phyloP scores from a whole-genome alignment of 441 rosid genomes.

The Bocquillonia castaneifolia region DNA sequence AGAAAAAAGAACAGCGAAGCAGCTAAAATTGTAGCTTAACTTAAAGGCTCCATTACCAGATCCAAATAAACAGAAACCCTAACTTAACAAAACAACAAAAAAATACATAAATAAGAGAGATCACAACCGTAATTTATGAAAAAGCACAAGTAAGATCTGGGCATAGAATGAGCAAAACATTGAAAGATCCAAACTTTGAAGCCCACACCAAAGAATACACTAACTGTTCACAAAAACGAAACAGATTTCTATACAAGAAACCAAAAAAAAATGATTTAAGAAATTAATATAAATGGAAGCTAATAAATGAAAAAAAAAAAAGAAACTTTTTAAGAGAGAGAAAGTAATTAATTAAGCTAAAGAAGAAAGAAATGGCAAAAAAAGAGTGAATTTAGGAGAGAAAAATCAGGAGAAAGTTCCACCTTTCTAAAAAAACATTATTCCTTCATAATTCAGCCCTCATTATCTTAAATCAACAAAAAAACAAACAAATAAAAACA shows the following conservation, averaged over 20 bases:
- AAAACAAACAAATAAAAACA: not conserved
- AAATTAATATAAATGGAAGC: not conserved
- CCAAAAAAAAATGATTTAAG: not conserved
- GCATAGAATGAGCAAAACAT: conserved; percentile 46
- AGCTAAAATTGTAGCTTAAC: not conserved
- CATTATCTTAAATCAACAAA: not conserved
- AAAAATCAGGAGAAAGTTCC: conserved; percentile 32
- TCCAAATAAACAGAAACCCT: conserved; percentile 23
- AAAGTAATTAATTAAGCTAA: conserved; percentile 13
- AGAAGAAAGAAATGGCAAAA: conserved; percentile 34
- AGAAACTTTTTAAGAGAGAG: not conserved
- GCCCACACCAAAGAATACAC: conserved; percentile 12
- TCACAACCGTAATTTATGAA: conserved; percentile 44
- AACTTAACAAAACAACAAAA: not conserved
- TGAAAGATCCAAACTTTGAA: conserved; percentile 25
- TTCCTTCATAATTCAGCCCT: not conserved
- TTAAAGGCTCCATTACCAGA: conserved; percentile 5
- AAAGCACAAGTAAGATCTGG: conserved; percentile 35
- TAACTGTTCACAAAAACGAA: not conserved
- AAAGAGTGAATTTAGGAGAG: conserved; percentile 42
- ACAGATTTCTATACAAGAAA: conserved; percentile 11
- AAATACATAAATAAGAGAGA: conserved; percentile 5
- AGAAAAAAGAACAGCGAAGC: not conserved
- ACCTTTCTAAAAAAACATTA: conserved; percentile 6
- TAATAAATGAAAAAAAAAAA: not conserved